A percentile compares a stretch with the other conserved stretches of the same genome.
These are phyloP conservation scores for Tilletia caries DNA, from an alignment of 1,284 basidiomycete species.

Conservation along the genomic window DNA sequence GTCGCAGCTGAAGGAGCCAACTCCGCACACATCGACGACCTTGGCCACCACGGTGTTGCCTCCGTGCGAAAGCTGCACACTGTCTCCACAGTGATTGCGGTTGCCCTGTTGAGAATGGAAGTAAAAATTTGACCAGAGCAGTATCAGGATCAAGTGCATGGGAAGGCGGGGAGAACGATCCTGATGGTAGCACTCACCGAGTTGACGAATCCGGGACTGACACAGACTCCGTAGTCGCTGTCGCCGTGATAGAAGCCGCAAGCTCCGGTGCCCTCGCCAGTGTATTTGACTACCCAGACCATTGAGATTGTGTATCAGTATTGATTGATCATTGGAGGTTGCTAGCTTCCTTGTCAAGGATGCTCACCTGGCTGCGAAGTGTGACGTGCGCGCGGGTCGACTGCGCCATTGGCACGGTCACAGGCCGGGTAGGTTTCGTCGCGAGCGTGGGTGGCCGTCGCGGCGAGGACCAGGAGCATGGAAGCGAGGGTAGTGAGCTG, in stretches of 20 bases:
- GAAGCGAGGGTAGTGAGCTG: too few relatives aligned
- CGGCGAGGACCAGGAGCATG: too few relatives aligned
- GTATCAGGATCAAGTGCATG: not conserved
- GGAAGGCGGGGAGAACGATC: not conserved
- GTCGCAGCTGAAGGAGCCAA: not conserved
- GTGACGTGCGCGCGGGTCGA: too few relatives aligned
- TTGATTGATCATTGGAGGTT: too few relatives aligned
- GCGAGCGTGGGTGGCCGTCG: too few relatives aligned
- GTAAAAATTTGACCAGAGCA: not conserved
- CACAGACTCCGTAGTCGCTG: not conserved
- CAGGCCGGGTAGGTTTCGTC: too few relatives aligned
- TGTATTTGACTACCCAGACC: too few relatives aligned
- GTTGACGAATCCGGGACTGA: not conserved
- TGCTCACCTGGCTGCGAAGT: too few relatives aligned
- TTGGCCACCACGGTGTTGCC: not conserved
- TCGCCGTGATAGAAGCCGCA: not conserved
- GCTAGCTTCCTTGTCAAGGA: too few relatives aligned
- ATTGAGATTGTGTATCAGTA: too few relatives aligned
- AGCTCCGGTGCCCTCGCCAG: not conserved
- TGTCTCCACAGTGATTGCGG: not conserved
- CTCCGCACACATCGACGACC: constrained; percentile 3
- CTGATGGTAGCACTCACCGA: not conserved
- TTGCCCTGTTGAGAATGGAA: not conserved
- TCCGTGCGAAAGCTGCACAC: not conserved
- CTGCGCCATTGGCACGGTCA: too few relatives aligned